Base-by-base conservation (phyloP, 2,329 filamentous ascomycete genomes). In the Coniella lustricola region DNA sequence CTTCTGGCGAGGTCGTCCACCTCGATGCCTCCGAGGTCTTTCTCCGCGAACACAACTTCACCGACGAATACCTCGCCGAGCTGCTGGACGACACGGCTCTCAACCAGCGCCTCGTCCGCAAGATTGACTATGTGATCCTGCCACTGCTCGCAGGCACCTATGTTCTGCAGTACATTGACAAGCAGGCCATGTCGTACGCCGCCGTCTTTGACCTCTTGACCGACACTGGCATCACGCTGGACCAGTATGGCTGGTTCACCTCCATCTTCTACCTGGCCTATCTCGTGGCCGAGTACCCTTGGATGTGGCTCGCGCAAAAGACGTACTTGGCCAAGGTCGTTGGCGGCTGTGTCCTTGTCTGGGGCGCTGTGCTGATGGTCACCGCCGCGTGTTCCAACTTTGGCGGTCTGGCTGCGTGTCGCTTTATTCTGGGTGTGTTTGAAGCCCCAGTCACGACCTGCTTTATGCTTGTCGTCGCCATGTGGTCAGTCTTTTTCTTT, bases 191-290 rank as follows among this genome's bases (percentile, higher is more conserved):
- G 4, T 68, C 69, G 0, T 79, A 79, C 56, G 69, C 72, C 0
- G 75, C 76, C 2, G 73, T 80, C 0, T 79, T 79, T 51, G 77
- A 79, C 41, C 63, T 80, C 0, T 72, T 78, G 51, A 60, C 62
- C 12, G 68, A 69, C 18, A 76, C 75, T 0, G 62, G 67, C 16
- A 76, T 77, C 55, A 68, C 61, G 1, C 59, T 64, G 13, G 62
- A 64, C 1, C 62, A 77, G 44, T 81, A 79, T 52, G 68, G 67
- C 40, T 78, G 75, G 74, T 67, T 77, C n/a, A 71, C 73, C 1
- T 73, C 68, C 18, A 72, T 79, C 4, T 79, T 79, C 57, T 79
- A 78, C 51, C 66, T 79, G n/a, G 75, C 62, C 8, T 70, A 69
- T 39, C 58, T 75, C 3, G 56, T 64, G 0, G 69, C 68, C 1